A percentile compares a stretch with the other conserved stretches of the same genome.
These are phyloP conservation scores for Strobilomyces dryophilus DNA, from an alignment of 768 basidiomycete species.

Conservation along the genomic window DNA sequence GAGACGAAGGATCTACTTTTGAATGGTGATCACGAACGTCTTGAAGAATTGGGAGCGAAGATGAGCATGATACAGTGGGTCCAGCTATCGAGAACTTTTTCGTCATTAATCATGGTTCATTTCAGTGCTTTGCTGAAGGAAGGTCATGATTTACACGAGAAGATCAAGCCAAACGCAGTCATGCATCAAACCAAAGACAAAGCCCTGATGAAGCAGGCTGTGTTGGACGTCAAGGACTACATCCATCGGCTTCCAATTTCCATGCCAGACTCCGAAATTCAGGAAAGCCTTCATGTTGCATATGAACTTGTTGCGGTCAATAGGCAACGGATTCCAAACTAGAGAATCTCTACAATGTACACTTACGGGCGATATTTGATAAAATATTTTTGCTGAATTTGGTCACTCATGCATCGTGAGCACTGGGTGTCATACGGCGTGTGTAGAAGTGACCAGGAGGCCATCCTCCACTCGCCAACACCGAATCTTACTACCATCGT, in stretches of 20 bases:
- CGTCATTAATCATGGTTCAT: neutral
- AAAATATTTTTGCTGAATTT: too few species aligned
- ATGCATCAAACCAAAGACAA: conserved; percentile 27
- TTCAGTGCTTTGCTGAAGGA: conserved; percentile 21
- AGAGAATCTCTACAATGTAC: conserved; percentile 2
- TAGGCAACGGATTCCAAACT: neutral
- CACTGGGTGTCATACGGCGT: too few species aligned
- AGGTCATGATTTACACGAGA: conserved; percentile 22
- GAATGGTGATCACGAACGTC: conserved; percentile 28
- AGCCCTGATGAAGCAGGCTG: conserved; percentile 22
- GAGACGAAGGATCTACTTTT: conserved; percentile 29
- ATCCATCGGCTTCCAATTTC: conserved; percentile 21
- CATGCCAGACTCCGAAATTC: conserved; percentile 13
- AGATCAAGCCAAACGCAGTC: conserved; percentile 28
- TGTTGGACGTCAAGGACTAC: conserved; percentile 27
- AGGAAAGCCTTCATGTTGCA: conserved; percentile 25
- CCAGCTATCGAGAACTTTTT: neutral
- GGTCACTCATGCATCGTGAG: too few species aligned
- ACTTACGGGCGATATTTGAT: too few species aligned
- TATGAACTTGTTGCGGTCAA: conserved; percentile 32
- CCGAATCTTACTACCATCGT: too few species aligned
- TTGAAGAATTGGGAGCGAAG: conserved; percentile 32
- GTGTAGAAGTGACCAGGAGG: too few species aligned
- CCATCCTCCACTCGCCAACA: too few species aligned
- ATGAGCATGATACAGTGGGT: conserved; percentile 35